Conservation (phyloP, 306 rosid species). For the Castanea sativa region DNA sequence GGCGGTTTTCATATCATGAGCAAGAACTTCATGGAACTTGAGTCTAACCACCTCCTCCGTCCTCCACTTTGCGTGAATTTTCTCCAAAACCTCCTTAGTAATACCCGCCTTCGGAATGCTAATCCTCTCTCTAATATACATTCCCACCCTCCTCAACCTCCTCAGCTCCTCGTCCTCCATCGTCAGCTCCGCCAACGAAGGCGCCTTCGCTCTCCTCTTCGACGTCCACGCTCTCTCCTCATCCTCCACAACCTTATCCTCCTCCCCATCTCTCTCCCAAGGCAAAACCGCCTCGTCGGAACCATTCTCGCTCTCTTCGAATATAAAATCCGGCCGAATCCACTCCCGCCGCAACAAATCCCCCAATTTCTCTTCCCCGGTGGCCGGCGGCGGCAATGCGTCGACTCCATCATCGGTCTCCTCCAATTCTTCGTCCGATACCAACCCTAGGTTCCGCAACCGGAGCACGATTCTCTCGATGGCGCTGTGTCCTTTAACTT, state of each 20-base stretch:
- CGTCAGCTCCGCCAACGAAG: slow-evolving; percentile 71
- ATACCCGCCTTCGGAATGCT: slow-evolving; percentile 84
- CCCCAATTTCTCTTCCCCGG: slow-evolving; percentile 78
- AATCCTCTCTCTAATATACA: slow-evolving; percentile 55
- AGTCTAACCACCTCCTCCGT: slow-evolving; percentile 81
- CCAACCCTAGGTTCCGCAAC: slow-evolving; percentile 62
- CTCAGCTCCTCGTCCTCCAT: slow-evolving; percentile 77
- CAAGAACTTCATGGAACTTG: slow-evolving; percentile 84
- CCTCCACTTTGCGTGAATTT: slow-evolving; percentile 77
- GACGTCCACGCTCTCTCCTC: slow-evolving; percentile 42
- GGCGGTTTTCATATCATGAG: slow-evolving; percentile 83
- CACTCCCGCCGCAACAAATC: slow-evolving; percentile 79
- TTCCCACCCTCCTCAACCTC: slow-evolving; percentile 71
- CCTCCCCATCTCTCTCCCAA: slow-evolving; percentile 62
- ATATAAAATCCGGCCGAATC: slow-evolving; percentile 61
- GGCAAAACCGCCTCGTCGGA: slow-evolving; percentile 42
- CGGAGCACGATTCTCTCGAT: slow-evolving; percentile 76
- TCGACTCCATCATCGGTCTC: slow-evolving; percentile 26
- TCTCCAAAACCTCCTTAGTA: slow-evolving; percentile 66
- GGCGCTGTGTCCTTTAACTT: slow-evolving; percentile 54
- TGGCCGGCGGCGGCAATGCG: slow-evolving; percentile 30
- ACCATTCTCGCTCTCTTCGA: slow-evolving; percentile 30
- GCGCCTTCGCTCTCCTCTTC: slow-evolving; percentile 52
- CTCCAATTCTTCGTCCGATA: slow-evolving; percentile 40
- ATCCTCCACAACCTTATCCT: slow-evolving; percentile 17